Base-by-base conservation (phyloP, 345 rosid species). In the Barbarea vulgaris region DNA sequence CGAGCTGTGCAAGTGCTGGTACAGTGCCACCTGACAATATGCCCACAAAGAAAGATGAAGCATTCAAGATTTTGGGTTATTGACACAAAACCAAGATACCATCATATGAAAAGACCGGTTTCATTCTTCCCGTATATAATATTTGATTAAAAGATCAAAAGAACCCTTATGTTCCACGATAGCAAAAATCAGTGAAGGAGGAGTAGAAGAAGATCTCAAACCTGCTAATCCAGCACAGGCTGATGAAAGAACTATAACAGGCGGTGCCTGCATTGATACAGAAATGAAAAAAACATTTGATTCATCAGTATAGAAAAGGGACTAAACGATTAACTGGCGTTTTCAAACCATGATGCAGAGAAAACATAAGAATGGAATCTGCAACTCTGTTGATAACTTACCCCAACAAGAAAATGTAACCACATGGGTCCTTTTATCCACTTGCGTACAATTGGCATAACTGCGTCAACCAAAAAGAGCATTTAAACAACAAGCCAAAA, bases 141-240 rank as follows among this genome's bases (percentile, higher is more conserved):
- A 42, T 42, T 15, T 42, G 48, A 42, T 2, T 15, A 15, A 42
- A 42, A 42, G 47, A 41, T 41, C 17, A 41, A 13, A 4, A 4
- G 19, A 44, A 15, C 19, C 19, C 30, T 70, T 27, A 28, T 41
- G 65, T 58, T 72, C 42, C 11, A 28, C 24, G 1, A 63, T 13
- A 18, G 34, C 22, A 22, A 28, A 60, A 22, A 46, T 37, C 42
- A 17, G 19, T 17, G 36, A 21, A 14, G 21, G 59, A 42, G 42
- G 56, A 62, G 70, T 31, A 22, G 55, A 6, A 17, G 57, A 42
- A 58, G 70, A 27, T 21, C 17, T 63, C 83, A 60, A 33, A 91
- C 98, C 97, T 85, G 90, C 85, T 79, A 91, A 81, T 33, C 96
- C 96, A 25, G 97, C 97, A 80, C 93, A 94, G 60, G 95, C 91